These are phyloP conservation scores for Samsoniella hepiali DNA, from an alignment of 2,329 filamentous ascomycete species.

Conservation along the genomic window DNA sequence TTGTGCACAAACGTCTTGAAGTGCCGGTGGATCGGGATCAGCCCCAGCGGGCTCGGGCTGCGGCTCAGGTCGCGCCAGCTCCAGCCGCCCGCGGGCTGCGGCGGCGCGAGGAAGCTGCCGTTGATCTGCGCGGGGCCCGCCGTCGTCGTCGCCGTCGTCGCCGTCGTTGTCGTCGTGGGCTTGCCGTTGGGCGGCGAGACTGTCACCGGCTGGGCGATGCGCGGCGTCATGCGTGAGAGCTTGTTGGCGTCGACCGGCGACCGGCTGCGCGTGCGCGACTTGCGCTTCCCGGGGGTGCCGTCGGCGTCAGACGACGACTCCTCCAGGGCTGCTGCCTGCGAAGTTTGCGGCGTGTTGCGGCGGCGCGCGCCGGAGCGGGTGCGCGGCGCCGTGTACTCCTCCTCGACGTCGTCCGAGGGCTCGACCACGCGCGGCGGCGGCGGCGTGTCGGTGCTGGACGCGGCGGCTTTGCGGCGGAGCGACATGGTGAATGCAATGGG, in stretches of 20 bases:
- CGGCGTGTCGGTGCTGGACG: conserved; percentile 1
- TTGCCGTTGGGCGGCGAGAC: conserved; percentile 21
- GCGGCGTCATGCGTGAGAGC: conserved; percentile 50
- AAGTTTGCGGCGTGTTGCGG: conserved; percentile 58
- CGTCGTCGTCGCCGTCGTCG: conserved; percentile 26
- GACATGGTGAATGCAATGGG: conserved; percentile 13
- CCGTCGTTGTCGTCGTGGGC: conserved; percentile 25
- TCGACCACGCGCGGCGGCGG: background rate
- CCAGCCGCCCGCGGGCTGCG: conserved; percentile 61
- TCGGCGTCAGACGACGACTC: conserved; percentile 43
- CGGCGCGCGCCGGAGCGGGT: conserved; percentile 69
- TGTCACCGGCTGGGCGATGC: conserved; percentile 31
- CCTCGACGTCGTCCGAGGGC: conserved; percentile 37
- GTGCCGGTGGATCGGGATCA: conserved; percentile 92
- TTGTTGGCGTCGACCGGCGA: conserved; percentile 58
- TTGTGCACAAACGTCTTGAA: conserved; percentile 92
- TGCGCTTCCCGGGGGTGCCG: conserved; percentile 46
- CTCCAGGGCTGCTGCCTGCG: conserved; percentile 54
- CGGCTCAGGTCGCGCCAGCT: conserved; percentile 86
- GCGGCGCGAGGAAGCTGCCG: conserved; percentile 65
- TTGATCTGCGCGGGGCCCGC: conserved; percentile 41
- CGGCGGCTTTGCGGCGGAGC: conserved; percentile 13
- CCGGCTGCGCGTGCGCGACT: conserved; percentile 68
- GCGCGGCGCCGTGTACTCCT: conserved; percentile 68
- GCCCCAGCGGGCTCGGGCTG: conserved; percentile 85